phyloP scores from a whole-genome alignment of 306 rosid species.

The Styphnolobium japonicum region DNA sequence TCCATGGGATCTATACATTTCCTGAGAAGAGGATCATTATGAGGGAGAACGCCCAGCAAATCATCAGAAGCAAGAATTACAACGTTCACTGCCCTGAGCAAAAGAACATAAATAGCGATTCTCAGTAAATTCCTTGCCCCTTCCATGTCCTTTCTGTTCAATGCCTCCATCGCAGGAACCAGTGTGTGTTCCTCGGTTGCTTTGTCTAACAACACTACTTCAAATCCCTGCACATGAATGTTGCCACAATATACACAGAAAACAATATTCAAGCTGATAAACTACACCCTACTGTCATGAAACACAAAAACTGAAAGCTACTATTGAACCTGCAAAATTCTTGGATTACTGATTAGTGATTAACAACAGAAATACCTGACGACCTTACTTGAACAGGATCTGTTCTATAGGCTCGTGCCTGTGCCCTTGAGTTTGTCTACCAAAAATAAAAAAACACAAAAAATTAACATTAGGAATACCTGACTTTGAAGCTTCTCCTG shows the following conservation, averaged over 20 bases:
- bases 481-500: constrained; percentile 55
- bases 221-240: constrained; percentile 38
- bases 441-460: background rate
- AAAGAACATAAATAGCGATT: constrained; percentile 47
- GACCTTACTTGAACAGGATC: background rate
- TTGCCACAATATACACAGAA: background rate
- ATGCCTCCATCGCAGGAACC: constrained; percentile 46
- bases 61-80: constrained; percentile 54
- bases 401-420: background rate
- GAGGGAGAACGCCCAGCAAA: constrained; percentile 46
- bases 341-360: background rate
- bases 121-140: constrained; percentile 53
- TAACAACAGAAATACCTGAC: background rate
- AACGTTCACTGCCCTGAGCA: constrained; percentile 42
- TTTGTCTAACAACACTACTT: constrained; percentile 36
- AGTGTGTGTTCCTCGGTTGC: constrained; percentile 36
- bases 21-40: constrained; percentile 48
- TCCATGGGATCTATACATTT: constrained; percentile 55
- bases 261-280: background rate
- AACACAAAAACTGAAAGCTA: background rate
- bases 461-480: constrained; percentile 31
- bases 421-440: background rate
- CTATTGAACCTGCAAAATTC: background rate
- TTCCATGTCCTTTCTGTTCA: constrained; percentile 42
- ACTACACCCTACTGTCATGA: background rate